Evolutionary conservation across 805 yeast genomes (phyloP).

Genomic region (Zygosaccharomyces bisporus): DNA sequence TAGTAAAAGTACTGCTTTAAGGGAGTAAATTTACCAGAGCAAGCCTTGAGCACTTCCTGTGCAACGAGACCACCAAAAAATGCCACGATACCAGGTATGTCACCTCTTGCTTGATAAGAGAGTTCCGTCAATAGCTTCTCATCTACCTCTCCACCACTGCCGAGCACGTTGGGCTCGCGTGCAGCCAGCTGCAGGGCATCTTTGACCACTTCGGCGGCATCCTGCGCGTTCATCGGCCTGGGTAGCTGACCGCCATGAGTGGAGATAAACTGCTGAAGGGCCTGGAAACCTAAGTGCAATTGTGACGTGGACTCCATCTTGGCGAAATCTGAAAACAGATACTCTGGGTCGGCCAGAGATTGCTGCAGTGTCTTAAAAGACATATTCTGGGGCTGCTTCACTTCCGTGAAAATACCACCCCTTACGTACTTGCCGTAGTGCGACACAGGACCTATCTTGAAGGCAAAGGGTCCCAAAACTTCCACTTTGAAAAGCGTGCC

Average conservation of each 20-base stretch:
- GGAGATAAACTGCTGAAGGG: constrained; percentile 68
- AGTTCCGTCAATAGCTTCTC: constrained; percentile 65
- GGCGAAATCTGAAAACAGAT: constrained; percentile 79
- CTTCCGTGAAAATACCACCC: constrained; percentile 92
- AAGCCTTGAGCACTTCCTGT: constrained; percentile 93
- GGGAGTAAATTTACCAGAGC: constrained; percentile 94
- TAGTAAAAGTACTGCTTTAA: constrained; percentile 87
- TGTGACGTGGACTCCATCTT: constrained; percentile 91
- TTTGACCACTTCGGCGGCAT: constrained; percentile 62
- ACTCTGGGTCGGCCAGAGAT: constrained; percentile 77
- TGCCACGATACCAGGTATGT: constrained; percentile 83
- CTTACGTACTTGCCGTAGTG: constrained; percentile 63
- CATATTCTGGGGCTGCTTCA: constrained; percentile 69
- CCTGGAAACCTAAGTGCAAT: constrained; percentile 88
- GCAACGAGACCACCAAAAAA: constrained; percentile 93
- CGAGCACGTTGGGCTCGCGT: constrained; percentile 52
- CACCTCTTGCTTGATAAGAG: constrained; percentile 86
- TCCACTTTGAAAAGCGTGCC: constrained; percentile 71
- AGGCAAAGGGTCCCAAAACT: constrained; percentile 94
- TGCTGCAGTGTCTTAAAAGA: constrained; percentile 59
- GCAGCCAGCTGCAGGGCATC: constrained; percentile 56
- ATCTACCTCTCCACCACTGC: constrained; percentile 55
- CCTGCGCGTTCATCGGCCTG: constrained; percentile 67
- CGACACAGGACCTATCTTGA: constrained; percentile 55
- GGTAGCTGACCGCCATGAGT: constrained; percentile 67